Percentiles rank a stretch among this genome's conserved stretches.
phyloP scores from a whole-genome alignment of 2,329 filamentous ascomycete genomes.

The Coleophoma crateriformis region DNA sequence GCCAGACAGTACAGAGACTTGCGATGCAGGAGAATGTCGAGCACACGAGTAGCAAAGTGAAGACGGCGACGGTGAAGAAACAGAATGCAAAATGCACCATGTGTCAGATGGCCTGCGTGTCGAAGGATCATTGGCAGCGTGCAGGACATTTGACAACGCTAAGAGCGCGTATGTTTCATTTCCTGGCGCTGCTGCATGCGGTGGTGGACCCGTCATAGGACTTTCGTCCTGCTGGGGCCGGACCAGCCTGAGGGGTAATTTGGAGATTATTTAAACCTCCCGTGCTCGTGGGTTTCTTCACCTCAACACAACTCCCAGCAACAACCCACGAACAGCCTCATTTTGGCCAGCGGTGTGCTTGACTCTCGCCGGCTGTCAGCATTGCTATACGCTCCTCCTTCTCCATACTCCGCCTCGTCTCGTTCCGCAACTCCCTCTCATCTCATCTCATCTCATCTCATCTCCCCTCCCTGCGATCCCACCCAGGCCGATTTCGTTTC shows the following conservation, averaged over 20 bases:
- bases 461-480: background rate
- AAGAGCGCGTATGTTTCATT: conserved; percentile 12
- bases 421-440: conserved; percentile 5
- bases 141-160: conserved; percentile 13
- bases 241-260: background rate
- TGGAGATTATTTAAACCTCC: background rate
- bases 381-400: background rate
- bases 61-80: conserved; percentile 11
- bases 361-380: too few species aligned
- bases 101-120: conserved; percentile 20
- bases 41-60: background rate
- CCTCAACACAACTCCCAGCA: background rate
- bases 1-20: too few species aligned
- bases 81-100: conserved; percentile 4
- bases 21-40: too few species aligned
- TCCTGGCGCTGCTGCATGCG: background rate
- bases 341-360: background rate
- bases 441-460: conserved; percentile 5
- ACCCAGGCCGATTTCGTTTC: conserved; percentile 15
- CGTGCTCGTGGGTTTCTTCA: background rate
- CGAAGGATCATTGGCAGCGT: conserved; percentile 17
- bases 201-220: conserved; percentile 5
- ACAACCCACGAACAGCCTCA: background rate
- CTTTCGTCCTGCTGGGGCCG: background rate
- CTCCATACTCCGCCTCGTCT: background rate